phyloP scores from a whole-genome alignment of 83 land plant species.

The Picea abies region DNA sequence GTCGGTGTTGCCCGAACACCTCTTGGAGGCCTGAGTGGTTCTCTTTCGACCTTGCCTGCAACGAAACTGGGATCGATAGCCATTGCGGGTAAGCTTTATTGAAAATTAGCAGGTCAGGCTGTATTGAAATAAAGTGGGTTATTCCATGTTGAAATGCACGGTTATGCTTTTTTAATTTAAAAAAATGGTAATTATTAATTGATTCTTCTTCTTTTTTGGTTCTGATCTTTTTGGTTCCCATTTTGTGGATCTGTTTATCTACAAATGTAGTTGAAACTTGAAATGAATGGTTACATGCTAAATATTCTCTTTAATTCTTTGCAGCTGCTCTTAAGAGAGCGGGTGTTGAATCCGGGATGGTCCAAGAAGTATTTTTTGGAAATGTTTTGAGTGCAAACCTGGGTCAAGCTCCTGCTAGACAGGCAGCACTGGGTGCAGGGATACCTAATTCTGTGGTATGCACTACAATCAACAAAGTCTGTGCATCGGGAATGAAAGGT shows the following conservation, averaged over 20 bases:
- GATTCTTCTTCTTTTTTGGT: not conserved
- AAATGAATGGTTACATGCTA: slow-evolving; percentile 1
- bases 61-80: slow-evolving; percentile 97
- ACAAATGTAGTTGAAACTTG: not conserved
- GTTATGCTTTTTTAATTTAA: no score
- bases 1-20: slow-evolving; percentile 99
- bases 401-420: slow-evolving; percentile 98
- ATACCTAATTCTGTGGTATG: slow-evolving; percentile 79
- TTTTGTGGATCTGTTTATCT: not conserved
- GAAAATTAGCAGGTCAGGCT: not conserved
- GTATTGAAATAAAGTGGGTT: not conserved
- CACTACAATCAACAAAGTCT: slow-evolving; percentile 96
- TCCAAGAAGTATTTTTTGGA: slow-evolving; percentile 97
- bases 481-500: slow-evolving; percentile 99
- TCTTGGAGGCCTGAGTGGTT: slow-evolving; percentile 82
- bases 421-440: slow-evolving; percentile 97
- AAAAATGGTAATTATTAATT: not conserved
- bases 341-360: slow-evolving; percentile 71
- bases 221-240: not conserved
- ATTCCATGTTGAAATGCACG: no score
- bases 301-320: not conserved
- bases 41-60: slow-evolving; percentile 81
- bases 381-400: slow-evolving; percentile 97
- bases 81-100: slow-evolving; percentile 53
- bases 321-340: slow-evolving; percentile 84